These are phyloP conservation scores for Jamesozyma gamospora DNA, from an alignment of 805 yeast genomes.

Conservation along the genomic window DNA sequence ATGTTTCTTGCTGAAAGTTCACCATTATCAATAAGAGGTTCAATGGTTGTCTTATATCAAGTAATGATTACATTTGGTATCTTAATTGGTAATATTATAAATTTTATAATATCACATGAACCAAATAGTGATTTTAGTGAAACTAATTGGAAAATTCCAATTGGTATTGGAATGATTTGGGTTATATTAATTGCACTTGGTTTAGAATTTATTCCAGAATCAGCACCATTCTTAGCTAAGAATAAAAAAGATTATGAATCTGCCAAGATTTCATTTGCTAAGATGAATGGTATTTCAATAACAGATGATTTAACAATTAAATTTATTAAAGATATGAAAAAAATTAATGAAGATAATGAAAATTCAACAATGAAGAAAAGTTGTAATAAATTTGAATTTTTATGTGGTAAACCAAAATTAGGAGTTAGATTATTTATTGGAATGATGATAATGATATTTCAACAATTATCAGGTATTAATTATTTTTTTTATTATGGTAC, in stretches of 20 bases:
- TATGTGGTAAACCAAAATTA: slow-evolving; percentile 51
- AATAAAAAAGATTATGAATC: slow-evolving; percentile 38
- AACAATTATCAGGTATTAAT: slow-evolving; percentile 55
- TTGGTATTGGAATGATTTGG: slow-evolving; percentile 38
- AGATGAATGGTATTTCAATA: slow-evolving; percentile 38
- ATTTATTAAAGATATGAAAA: slow-evolving; percentile 33
- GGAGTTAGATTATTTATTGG: slow-evolving; percentile 47
- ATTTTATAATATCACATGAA: slow-evolving; percentile 40
- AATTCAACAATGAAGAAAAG: neutral
- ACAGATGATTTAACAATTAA: slow-evolving; percentile 39
- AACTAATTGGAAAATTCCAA: slow-evolving; percentile 57
- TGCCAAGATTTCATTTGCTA: slow-evolving; percentile 46
- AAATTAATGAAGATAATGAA: neutral
- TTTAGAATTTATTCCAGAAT: slow-evolving; percentile 56
- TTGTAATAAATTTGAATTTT: slow-evolving; percentile 32
- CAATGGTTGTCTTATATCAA: slow-evolving; percentile 56
- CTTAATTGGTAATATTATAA: slow-evolving; percentile 54
- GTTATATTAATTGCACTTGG: slow-evolving; percentile 44
- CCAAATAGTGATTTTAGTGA: slow-evolving; percentile 14
- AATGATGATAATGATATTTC: slow-evolving; percentile 47
- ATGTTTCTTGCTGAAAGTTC: slow-evolving; percentile 59
- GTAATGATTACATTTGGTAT: slow-evolving; percentile 57
- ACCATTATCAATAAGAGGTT: slow-evolving; percentile 57
- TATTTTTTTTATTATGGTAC: slow-evolving; percentile 61
- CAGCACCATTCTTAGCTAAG: slow-evolving; percentile 51